Evolutionary conservation across 805 yeast species (phyloP).

Genomic region (Groenewaldozyma tartarivorans): DNA sequence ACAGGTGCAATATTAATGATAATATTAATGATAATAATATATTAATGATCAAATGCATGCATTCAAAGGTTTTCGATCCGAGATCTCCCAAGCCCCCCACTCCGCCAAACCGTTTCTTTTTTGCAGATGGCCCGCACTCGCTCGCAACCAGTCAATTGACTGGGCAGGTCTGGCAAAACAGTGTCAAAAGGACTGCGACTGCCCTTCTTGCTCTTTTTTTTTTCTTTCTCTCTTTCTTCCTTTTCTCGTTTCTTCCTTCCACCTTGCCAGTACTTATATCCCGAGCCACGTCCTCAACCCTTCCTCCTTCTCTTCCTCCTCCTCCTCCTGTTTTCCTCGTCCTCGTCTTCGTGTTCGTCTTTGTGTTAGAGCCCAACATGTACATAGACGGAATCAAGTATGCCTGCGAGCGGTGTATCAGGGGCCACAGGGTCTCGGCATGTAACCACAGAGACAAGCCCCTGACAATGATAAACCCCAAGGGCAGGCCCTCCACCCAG

Average conservation of each 20-base stretch:
- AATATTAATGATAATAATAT: too few relatives aligned
- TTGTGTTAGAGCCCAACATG: slow-evolving; percentile 36
- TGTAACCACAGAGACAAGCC: slow-evolving; percentile 91
- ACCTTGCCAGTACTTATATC: not conserved
- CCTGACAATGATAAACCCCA: slow-evolving; percentile 85
- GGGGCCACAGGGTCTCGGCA: slow-evolving; percentile 93
- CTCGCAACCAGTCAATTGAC: too few relatives aligned
- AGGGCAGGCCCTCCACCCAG: slow-evolving; percentile 92
- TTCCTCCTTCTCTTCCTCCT: not conserved
- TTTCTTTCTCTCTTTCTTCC: slow-evolving; percentile 2
- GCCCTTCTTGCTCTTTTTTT: slow-evolving; percentile 1
- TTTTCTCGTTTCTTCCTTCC: slow-evolving; percentile 1
- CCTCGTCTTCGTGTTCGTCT: not conserved
- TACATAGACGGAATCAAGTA: slow-evolving; percentile 90
- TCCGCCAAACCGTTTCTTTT: too few relatives aligned
- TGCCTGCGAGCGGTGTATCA: slow-evolving; percentile 91
- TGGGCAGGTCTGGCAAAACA: too few relatives aligned
- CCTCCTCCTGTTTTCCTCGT: not conserved
- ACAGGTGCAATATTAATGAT: too few relatives aligned
- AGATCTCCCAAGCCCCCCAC: too few relatives aligned
- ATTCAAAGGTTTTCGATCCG: too few relatives aligned
- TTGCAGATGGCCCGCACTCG: too few relatives aligned
- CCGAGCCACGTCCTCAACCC: not conserved
- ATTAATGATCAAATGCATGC: too few relatives aligned
- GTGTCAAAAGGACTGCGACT: too few relatives aligned